Conservation (phyloP, 1,284 basidiomycete genomes). For the Sporisorium reilianum region DNA sequence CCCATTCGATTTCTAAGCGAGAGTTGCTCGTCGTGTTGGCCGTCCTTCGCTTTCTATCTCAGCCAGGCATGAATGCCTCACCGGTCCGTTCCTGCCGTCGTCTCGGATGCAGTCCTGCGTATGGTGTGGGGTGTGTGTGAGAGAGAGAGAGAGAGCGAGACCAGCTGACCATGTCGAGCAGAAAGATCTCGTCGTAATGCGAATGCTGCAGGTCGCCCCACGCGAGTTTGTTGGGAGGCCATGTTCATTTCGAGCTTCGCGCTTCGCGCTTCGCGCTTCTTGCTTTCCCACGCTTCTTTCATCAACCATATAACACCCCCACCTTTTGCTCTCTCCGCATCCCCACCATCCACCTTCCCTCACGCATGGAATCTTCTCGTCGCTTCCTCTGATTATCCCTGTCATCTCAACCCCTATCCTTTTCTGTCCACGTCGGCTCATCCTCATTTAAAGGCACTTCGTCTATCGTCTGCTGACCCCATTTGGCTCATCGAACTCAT, state of each 20-base stretch:
- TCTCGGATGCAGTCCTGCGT: background rate
- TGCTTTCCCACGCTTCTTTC: background rate
- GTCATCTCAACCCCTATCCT: background rate
- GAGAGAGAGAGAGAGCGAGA: background rate
- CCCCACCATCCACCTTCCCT: slow-evolving; percentile 1
- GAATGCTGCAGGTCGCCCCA: background rate
- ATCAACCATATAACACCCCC: slow-evolving; percentile 15
- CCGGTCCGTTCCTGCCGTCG: slow-evolving; percentile 14
- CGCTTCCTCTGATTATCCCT: background rate
- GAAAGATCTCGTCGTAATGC: background rate
- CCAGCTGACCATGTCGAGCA: background rate
- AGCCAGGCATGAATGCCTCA: background rate
- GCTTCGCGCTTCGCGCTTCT: too few relatives aligned
- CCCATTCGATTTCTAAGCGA: slow-evolving; percentile 2
- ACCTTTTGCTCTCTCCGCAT: background rate
- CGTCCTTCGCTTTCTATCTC: background rate
- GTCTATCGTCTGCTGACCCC: too few relatives aligned
- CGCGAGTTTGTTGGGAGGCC: slow-evolving; percentile 6
- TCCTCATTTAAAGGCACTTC: background rate
- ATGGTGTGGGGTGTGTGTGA: background rate
- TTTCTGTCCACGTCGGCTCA: background rate
- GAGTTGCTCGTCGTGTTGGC: background rate
- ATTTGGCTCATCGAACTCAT: too few relatives aligned
- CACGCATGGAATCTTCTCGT: slow-evolving; percentile 25
- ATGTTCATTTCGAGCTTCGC: background rate